These are phyloP conservation scores for Ampelomyces quisqualis DNA, from an alignment of 2,329 filamentous ascomycete species.

Conservation along the genomic window DNA sequence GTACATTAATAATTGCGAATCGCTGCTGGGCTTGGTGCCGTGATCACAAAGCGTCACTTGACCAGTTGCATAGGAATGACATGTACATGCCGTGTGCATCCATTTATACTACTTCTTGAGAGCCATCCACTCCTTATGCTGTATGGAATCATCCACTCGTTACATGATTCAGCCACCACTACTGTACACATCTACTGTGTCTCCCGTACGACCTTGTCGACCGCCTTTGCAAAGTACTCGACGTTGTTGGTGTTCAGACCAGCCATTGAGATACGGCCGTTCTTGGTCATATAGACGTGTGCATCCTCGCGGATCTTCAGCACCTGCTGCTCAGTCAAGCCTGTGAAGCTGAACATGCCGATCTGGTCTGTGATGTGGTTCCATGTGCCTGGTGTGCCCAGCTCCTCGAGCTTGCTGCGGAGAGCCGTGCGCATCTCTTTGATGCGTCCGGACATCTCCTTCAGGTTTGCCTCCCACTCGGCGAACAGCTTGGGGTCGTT, in stretches of 20 bases:
- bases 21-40: no score
- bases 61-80: no score
- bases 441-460: slow-evolving; percentile 94
- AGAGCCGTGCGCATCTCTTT: slow-evolving; percentile 83
- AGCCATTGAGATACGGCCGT: slow-evolving; percentile 96
- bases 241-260: slow-evolving; percentile 92
- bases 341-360: slow-evolving; percentile 98
- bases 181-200: slow-evolving; percentile 31
- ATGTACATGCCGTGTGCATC: no score
- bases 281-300: slow-evolving; percentile 93
- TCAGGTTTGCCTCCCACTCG: slow-evolving; percentile 90
- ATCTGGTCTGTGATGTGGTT: slow-evolving; percentile 98
- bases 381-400: slow-evolving; percentile 87
- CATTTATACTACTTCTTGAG: no score
- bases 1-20: no score
- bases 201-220: slow-evolving; percentile 77
- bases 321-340: slow-evolving; percentile 72
- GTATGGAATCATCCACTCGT: slow-evolving; percentile 4
- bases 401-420: slow-evolving; percentile 75
- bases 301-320: slow-evolving; percentile 66
- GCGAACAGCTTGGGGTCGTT: slow-evolving; percentile 80
- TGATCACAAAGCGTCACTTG: no score
- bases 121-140: slow-evolving; percentile 1
- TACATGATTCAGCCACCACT: neutral
- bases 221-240: slow-evolving; percentile 87